A percentile compares a stretch with the other conserved stretches of the same genome.
Evolutionary conservation across 345 rosid species (phyloP).

Genomic region (Passiflora organensis): DNA sequence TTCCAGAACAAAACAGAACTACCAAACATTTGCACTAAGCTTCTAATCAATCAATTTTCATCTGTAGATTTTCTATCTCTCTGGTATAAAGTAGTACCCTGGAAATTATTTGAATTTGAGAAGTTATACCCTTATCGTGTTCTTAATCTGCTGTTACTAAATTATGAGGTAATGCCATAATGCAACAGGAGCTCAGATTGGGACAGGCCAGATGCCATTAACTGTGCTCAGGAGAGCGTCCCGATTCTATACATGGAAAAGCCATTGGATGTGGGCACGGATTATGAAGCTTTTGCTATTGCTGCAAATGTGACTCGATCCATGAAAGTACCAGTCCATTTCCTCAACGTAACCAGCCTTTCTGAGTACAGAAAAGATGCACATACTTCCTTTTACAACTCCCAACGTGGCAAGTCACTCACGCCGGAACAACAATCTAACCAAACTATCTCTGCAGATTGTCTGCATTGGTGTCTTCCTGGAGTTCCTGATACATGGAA

Average conservation of each 20-base stretch:
- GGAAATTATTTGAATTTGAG: no score
- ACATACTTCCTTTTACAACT: constrained; percentile 69
- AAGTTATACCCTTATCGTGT: no score
- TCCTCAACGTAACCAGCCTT: constrained; percentile 74
- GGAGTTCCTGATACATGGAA: constrained; percentile 94
- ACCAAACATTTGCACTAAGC: no score
- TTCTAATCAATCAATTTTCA: no score
- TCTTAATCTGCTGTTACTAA: no score
- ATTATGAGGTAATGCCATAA: background rate
- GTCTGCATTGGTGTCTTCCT: constrained; percentile 97
- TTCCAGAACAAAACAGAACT: no score
- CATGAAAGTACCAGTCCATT: constrained; percentile 64
- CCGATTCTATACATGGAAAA: constrained; percentile 4
- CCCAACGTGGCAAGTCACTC: constrained; percentile 59
- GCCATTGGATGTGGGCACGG: constrained; percentile 8
- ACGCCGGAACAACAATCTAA: constrained; percentile 59
- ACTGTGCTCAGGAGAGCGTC: constrained; percentile 10
- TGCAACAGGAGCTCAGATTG: constrained; percentile 20
- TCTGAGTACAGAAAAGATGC: constrained; percentile 83
- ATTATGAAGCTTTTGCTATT: background rate
- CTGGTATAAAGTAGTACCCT: no score
- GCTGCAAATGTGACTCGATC: constrained; percentile 5
- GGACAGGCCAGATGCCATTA: constrained; percentile 8
- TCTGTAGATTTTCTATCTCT: no score
- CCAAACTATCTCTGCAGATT: constrained; percentile 65